Evolutionary conservation across 2,329 filamentous ascomycete species (phyloP).

Genomic region (Alternaria sp.): DNA sequence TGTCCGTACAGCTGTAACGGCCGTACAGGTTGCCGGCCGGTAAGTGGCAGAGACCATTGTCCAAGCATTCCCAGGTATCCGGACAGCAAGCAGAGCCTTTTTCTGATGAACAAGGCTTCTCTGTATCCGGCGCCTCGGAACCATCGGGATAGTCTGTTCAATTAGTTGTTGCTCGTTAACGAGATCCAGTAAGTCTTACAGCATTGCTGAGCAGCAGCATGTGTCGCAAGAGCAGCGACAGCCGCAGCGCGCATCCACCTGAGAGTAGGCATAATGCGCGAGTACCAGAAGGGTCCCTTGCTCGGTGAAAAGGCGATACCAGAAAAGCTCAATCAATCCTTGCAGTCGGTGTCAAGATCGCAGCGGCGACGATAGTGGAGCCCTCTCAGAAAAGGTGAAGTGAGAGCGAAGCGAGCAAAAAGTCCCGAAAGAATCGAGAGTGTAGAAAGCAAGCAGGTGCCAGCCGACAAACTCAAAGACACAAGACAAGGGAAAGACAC

Average conservation of each 20-base stretch:
- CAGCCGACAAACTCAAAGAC: background rate
- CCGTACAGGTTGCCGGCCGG: constrained; percentile 34
- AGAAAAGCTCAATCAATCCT: constrained; percentile 1
- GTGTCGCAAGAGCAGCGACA: constrained; percentile 22
- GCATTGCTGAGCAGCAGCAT: constrained; percentile 35
- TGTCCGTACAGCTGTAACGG: constrained; percentile 46
- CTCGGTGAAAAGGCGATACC: background rate
- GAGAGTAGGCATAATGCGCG: constrained; percentile 23
- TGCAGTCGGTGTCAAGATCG: constrained; percentile 11
- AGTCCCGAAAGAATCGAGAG: background rate
- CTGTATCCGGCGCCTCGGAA: constrained; percentile 28
- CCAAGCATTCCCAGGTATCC: constrained; percentile 45
- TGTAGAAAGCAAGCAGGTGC: background rate
- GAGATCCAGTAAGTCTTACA: constrained; percentile 26
- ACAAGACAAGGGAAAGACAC: background rate
- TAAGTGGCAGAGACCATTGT: constrained; percentile 48
- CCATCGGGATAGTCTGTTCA: constrained; percentile 45
- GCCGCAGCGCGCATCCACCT: constrained; percentile 29
- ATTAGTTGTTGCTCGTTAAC: constrained; percentile 9
- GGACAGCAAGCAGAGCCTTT: constrained; percentile 46
- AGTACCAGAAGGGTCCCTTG: constrained; percentile 7
- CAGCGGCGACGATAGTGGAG: background rate
- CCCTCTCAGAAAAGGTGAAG: constrained; percentile 14
- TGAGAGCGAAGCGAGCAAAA: constrained; percentile 3
- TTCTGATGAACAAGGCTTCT: constrained; percentile 44